Conservation (phyloP, 768 basidiomycete species). For the Suillus fuscotomentosus region DNA sequence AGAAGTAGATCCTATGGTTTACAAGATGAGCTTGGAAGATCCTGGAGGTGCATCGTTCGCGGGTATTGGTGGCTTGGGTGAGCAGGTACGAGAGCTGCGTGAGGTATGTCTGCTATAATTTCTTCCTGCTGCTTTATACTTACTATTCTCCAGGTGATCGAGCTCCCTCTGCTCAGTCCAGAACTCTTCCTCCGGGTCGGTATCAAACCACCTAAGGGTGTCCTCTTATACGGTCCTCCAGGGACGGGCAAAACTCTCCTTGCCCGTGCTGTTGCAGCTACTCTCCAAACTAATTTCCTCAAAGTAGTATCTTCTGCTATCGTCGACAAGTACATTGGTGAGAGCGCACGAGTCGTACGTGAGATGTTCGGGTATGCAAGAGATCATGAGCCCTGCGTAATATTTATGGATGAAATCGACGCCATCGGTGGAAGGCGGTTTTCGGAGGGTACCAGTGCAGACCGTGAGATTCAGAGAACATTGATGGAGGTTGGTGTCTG, state of each 20-base stretch:
- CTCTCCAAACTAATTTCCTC: slow-evolving; percentile 92
- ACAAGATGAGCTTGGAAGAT: slow-evolving; percentile 99
- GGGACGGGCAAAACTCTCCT: slow-evolving; percentile 96
- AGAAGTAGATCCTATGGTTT: slow-evolving; percentile 96
- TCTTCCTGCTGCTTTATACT: background rate
- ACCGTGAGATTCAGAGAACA: slow-evolving; percentile 97
- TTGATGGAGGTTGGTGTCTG: slow-evolving; percentile 81
- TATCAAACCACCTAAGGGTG: slow-evolving; percentile 95
- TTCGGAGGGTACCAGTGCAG: slow-evolving; percentile 96
- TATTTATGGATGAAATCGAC: slow-evolving; percentile 98
- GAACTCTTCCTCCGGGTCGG: slow-evolving; percentile 95
- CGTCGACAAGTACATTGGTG: slow-evolving; percentile 98
- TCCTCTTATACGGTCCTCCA: slow-evolving; percentile 93
- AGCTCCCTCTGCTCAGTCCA: slow-evolving; percentile 90
- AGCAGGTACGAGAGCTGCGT: slow-evolving; percentile 94
- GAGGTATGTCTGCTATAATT: slow-evolving; percentile 56
- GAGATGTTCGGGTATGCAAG: slow-evolving; percentile 99
- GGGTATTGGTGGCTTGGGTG: slow-evolving; percentile 92
- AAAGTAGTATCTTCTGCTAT: slow-evolving; percentile 99
- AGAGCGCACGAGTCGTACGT: slow-evolving; percentile 91
- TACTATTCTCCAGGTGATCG: slow-evolving; percentile 69
- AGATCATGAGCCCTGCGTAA: slow-evolving; percentile 98
- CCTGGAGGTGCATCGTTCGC: slow-evolving; percentile 95
- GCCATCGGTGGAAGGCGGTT: slow-evolving; percentile 92
- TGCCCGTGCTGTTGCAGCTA: slow-evolving; percentile 94